Conservation (phyloP, 179 eudicot species). For the Patellifolia procumbens region DNA sequence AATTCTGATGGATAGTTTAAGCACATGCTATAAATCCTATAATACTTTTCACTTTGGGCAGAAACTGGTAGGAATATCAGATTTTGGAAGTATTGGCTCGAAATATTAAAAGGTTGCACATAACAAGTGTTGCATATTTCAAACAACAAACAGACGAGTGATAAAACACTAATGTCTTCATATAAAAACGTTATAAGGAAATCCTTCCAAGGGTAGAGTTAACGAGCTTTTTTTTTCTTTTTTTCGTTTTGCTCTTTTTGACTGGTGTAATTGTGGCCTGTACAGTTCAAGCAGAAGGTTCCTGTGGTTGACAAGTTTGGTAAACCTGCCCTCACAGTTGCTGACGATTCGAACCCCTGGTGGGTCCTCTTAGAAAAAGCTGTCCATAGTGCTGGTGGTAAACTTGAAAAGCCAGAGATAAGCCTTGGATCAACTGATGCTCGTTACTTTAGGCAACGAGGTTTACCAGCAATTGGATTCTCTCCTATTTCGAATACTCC, state of each 20-base stretch:
- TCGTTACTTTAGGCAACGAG: constrained; percentile 68
- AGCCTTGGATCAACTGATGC: constrained; percentile 86
- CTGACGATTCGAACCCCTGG: constrained; percentile 82
- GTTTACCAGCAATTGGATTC: constrained; percentile 89
- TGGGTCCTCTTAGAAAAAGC: constrained; percentile 79
- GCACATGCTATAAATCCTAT: not conserved
- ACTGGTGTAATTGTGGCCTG: constrained; percentile 10
- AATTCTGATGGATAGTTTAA: not conserved
- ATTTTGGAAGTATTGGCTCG: not conserved
- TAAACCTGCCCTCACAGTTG: constrained; percentile 55
- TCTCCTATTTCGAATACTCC: constrained; percentile 97
- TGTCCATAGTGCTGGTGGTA: constrained; percentile 53
- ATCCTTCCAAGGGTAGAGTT: not conserved
- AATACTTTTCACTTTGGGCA: not conserved
- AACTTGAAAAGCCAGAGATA: constrained; percentile 75
- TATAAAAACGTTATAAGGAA: not conserved
- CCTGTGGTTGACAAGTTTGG: constrained; percentile 63
- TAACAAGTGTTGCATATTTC: not conserved
- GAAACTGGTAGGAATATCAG: not conserved
- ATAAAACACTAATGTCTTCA: not conserved
- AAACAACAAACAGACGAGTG: not conserved
- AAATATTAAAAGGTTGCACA: not conserved
- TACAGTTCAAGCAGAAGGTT: constrained; percentile 77
- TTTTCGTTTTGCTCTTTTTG: constrained; percentile 10
- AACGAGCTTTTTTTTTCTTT: not conserved